Base-by-base conservation (phyloP, 2,329 filamentous ascomycete genomes). In the Sarocladium brachiariae region DNA sequence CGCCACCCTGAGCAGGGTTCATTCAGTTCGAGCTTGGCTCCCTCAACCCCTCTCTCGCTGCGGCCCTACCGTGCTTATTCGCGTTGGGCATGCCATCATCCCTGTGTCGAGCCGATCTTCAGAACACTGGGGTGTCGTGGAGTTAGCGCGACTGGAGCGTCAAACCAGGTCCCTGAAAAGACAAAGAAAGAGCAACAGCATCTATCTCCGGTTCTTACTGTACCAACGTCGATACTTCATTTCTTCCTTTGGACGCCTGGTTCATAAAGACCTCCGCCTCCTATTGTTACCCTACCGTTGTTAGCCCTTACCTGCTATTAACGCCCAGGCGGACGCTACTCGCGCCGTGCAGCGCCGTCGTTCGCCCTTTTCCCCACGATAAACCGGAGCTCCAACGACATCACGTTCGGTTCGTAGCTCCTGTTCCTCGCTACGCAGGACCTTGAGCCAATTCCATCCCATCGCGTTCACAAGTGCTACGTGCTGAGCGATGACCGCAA, bases 101-200 rank as follows among this genome's bases (percentile, higher is more conserved):
- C n/a, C 39, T 47, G 14, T 33, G 25, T 25, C 43, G 43, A 31
- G 43, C 43, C 43, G 43, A 16, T 33, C 39, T 30, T n/a, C 4
- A 14, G 39, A 47, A 47, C 14, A 47, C 43, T 47, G 43, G 43
- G 43, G 39, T n/a, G 27, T 5, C 13, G n/a, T 30, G 16, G 37
- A 19, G 19, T 21, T 43, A 43, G 39, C 39, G 23, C 39, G 11
- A 24, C 23, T 43, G 23, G 39, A 43, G 39, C 39, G 24, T 4
- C 21, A n/a, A 39, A 8, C 6, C 35, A 19, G 13, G 21, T n/a
- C 21, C 35, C 13, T 18, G 7, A 13, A 39, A 39, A 19, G 16
- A 19, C 16, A 19, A 21, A 43, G 39, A 25, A 19, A 43, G 23
- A n/a, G n/a, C n/a, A n/a, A n/a, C n/a, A n/a, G n/a, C n/a, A n/a